Conservation (phyloP, 768 basidiomycete genomes). For the Obba rivulosa region DNA sequence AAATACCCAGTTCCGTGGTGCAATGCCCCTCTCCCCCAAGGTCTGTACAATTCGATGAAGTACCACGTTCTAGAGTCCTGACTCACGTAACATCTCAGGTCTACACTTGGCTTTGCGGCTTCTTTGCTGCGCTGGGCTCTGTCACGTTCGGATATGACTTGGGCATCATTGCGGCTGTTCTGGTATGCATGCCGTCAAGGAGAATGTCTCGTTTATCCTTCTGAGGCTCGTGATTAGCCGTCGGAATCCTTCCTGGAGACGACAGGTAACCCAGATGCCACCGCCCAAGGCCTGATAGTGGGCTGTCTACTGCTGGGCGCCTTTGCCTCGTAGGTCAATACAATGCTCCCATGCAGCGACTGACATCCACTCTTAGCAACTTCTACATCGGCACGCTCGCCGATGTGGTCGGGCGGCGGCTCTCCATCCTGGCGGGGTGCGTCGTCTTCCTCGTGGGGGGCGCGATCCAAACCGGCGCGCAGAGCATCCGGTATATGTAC, state of each 20-base stretch:
- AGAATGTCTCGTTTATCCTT: background rate
- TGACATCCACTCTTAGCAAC: too few relatives aligned
- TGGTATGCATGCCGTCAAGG: slow-evolving; percentile 16
- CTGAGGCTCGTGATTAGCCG: slow-evolving; percentile 5
- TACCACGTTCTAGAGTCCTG: background rate
- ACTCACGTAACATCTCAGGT: slow-evolving; percentile 14
- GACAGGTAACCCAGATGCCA: slow-evolving; percentile 14
- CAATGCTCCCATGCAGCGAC: background rate
- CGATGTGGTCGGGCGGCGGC: slow-evolving; percentile 16
- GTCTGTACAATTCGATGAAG: background rate
- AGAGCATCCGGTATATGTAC: slow-evolving; percentile 43
- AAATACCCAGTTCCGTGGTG: too few relatives aligned
- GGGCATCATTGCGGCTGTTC: slow-evolving; percentile 45
- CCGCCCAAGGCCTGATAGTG: slow-evolving; percentile 17
- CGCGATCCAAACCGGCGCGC: slow-evolving; percentile 40
- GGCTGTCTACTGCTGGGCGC: slow-evolving; percentile 21
- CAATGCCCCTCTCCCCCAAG: slow-evolving; percentile 8
- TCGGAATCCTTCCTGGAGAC: slow-evolving; percentile 14
- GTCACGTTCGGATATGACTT: slow-evolving; percentile 45
- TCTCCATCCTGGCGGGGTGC: slow-evolving; percentile 17
- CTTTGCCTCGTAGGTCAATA: slow-evolving; percentile 15
- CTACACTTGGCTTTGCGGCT: slow-evolving; percentile 48
- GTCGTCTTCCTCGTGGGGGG: slow-evolving; percentile 33
- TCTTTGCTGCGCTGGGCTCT: slow-evolving; percentile 34
- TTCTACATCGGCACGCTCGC: slow-evolving; percentile 17